These are phyloP conservation scores for Artomyces pyxidatus DNA, from an alignment of 768 basidiomycete species.

Conservation along the genomic window DNA sequence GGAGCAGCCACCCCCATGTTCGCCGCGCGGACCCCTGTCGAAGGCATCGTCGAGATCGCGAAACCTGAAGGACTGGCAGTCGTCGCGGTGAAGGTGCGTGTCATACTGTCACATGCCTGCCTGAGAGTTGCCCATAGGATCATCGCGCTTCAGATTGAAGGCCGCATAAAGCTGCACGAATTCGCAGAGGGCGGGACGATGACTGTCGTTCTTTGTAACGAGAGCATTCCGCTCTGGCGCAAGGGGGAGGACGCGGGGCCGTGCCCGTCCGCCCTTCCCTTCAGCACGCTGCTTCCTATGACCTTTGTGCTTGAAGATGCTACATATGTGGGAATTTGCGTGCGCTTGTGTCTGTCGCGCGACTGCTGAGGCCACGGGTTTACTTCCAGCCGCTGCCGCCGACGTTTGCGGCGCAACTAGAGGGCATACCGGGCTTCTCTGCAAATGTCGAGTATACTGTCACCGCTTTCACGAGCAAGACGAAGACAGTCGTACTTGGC, in stretches of 20 bases:
- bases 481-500: conserved; percentile 46
- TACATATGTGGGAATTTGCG: conserved; percentile 59
- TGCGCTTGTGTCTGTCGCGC: not conserved
- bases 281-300: conserved; percentile 48
- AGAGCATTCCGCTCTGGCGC: conserved; percentile 49
- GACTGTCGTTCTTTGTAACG: conserved; percentile 42
- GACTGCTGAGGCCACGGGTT: not conserved
- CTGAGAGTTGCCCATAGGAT: not conserved
- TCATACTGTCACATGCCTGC: not conserved
- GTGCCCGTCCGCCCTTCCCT: conserved; percentile 48
- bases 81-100: conserved; percentile 12
- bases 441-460: conserved; percentile 60
- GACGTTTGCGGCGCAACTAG: conserved; percentile 56
- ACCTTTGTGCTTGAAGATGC: conserved; percentile 48
- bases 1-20: conserved; percentile 6
- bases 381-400: conserved; percentile 55
- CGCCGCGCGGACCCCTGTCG: conserved; percentile 6
- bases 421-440: conserved; percentile 64
- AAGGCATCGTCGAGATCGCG: conserved; percentile 10
- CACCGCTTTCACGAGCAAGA: conserved; percentile 42
- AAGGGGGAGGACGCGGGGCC: conserved; percentile 31
- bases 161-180: conserved; percentile 20
- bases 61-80: conserved; percentile 10
- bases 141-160: conserved; percentile 18
- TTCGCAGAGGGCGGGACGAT: conserved; percentile 45